Evolutionary conservation across 2,329 filamentous ascomycete genomes (phyloP), one percentile per base, ranked within the genome.

Genomic region (Aspergillus felis): DNA sequence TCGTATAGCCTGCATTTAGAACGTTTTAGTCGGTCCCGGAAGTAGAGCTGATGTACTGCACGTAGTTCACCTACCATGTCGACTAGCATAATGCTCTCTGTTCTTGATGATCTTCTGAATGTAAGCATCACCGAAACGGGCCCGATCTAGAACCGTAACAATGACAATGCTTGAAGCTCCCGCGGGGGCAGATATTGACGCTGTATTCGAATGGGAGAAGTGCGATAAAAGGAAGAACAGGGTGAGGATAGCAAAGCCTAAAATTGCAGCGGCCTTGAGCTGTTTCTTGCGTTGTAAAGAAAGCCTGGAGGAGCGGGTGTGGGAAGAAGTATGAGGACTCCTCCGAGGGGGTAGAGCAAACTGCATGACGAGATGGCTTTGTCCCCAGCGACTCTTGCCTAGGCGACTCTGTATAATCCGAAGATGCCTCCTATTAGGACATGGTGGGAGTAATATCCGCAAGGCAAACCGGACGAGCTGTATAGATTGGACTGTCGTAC

Each of bases 281-380:
- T 88, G 85, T 68, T 82, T 85, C 64, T 85, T 82, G 61, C 89
- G 84, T 61, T 76, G 68, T 46, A 68, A 64, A 29, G 73, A 70
- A 27, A 76, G 60, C 57, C 66, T 66, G 50, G 75, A 70, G 25
- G 74, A 68, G 77, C 68, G 85, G 78, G 63, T 81, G 76, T 90
- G 93, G 29, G 88, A 87, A 64, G 87, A 85, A 64, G 89, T 85
- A 70, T 88, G 86, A 64, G 90, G 93, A 70, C 84, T 86, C 78
- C 93, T 96, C 74, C 92, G 88, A 68, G 91, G 85, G 55, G 92
- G 92, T 67, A 95, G 87, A 62, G 92, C 91, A 81, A 93, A 92
- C 75, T 96, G 92, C 91, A 96, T 94, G 66, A 57, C 48, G 49
- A 57, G 32, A 51, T 22, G 48, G 48, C 58, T 44, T 55, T 47